Base-by-base conservation (phyloP, 169 alveolate genomes). In the Plasmodium blacklocki region DNA sequence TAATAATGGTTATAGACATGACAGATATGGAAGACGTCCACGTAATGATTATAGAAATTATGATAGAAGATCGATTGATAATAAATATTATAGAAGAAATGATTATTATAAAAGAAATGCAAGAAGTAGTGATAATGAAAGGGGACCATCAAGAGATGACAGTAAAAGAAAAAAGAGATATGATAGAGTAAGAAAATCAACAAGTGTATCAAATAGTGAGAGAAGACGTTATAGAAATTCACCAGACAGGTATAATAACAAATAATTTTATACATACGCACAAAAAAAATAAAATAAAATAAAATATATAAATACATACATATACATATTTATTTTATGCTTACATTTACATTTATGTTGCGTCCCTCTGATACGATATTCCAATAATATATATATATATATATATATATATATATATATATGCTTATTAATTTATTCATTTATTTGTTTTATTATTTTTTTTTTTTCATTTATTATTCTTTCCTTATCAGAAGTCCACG, bases 91-190 rank as follows among this genome's bases (percentile, higher is more conserved):
- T 60, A 80, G 43, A 72, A 80, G 43, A 49, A 43, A 68, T 21
- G 90, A 80, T 52, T 80, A 80, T 80, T 80, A 80, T 50, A 67
- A 67, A 80, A 59, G 83, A 29, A 26, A 32, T 18, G 3, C 14
- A 43, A 78, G 66, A 45, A 50, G 72, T 26, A 80, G 90, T 67
- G 83, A 67, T 47, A 58, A 49, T 54, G 90, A 80, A 56, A 80
- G 60, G 49, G 62, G 70, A 3, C 58, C 67, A 59, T 67, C 90
- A 47, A 56, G 90, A 62, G 90, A 80, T 80, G 75, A 54, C 12
- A 80, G 90, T 54, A 80, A 39, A 67, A 80, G 83, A 54, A 80
- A 63, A 62, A 80, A 68, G 52, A 68, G 83, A 80, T 80, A 67
- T 67, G 90, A 80, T 23, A 19, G 56, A 80, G 32, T 18, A 23